Percentiles rank a stretch among this genome's conserved stretches.
Evolutionary conservation across 192 early-diverging fungal species (phyloP).

Genomic region (Coemansia sp.): DNA sequence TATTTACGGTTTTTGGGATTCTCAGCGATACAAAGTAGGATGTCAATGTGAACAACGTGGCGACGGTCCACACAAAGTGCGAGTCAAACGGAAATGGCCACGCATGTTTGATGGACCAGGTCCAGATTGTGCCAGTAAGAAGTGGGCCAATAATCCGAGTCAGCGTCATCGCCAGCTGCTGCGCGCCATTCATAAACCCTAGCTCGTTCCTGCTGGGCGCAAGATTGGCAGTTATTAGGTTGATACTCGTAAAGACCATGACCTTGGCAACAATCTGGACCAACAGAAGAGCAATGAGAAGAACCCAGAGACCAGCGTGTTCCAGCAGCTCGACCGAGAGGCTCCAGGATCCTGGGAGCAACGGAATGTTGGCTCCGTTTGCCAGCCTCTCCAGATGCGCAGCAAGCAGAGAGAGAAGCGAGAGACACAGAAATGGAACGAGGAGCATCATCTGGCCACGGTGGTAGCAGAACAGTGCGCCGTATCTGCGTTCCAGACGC

Average conservation of each 20-base stretch:
- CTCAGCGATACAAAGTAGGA: slow-evolving; percentile 11
- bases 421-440: slow-evolving; percentile 10
- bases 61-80: slow-evolving; percentile 42
- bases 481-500: slow-evolving; percentile 43
- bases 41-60: slow-evolving; percentile 6
- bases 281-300: slow-evolving; percentile 15
- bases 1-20: slow-evolving; percentile 37
- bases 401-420: slow-evolving; percentile 22
- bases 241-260: slow-evolving; percentile 32
- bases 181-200: slow-evolving; percentile 38
- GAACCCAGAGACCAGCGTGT: slow-evolving; percentile 16
- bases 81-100: slow-evolving; percentile 38
- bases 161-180: slow-evolving; percentile 30
- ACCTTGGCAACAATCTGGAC: slow-evolving; percentile 18
- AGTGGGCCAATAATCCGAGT: slow-evolving; percentile 32
- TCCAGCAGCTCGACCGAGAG: neutral
- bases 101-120: slow-evolving; percentile 37
- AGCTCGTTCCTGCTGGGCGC: slow-evolving; percentile 31
- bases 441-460: slow-evolving; percentile 21
- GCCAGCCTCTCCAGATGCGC: slow-evolving; percentile 4
- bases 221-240: slow-evolving; percentile 40
- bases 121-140: slow-evolving; percentile 23
- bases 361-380: neutral
- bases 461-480: slow-evolving; percentile 50
- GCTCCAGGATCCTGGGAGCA: neutral